Evolutionary conservation across 768 basidiomycete species (phyloP).

Genomic region (Leccinum truebloodii): DNA sequence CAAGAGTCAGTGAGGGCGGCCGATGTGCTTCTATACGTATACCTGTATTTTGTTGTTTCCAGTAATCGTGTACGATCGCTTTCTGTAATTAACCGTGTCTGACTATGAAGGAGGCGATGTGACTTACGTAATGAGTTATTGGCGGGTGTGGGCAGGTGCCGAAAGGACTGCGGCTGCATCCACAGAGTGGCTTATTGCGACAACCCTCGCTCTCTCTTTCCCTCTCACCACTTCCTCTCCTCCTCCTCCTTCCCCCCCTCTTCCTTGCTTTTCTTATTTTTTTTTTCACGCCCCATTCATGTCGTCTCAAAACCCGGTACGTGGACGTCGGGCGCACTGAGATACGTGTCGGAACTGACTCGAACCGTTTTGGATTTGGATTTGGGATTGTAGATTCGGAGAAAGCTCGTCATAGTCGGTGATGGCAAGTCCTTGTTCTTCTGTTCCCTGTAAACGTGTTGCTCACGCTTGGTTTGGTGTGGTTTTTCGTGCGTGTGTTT

Average conservation of each 20-base stretch:
- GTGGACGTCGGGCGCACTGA: constrained; percentile 24
- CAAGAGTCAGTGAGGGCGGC: constrained; percentile 28
- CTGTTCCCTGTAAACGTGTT: not conserved
- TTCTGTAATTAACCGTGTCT: not conserved
- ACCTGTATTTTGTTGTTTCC: not conserved
- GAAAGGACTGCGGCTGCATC: constrained; percentile 29
- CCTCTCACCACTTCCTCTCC: constrained; percentile 16
- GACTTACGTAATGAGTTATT: constrained; percentile 28
- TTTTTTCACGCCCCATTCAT: constrained; percentile 21
- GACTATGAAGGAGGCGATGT: constrained; percentile 18
- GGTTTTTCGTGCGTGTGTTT: not conserved
- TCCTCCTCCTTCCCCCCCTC: not conserved
- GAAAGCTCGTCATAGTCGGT: constrained; percentile 96
- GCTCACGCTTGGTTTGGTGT: not conserved
- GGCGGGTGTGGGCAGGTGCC: constrained; percentile 24
- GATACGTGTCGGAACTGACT: not conserved
- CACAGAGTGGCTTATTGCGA: constrained; percentile 23
- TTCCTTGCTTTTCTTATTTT: not conserved
- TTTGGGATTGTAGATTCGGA: constrained; percentile 64
- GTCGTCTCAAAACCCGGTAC: constrained; percentile 61
- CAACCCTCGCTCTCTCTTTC: constrained; percentile 23
- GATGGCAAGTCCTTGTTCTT: constrained; percentile 63
- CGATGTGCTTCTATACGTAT: constrained; percentile 4
- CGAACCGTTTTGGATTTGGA: not conserved
- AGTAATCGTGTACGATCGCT: not conserved